Base-by-base conservation (phyloP, 106 monocot species). In the Posidonia australis region DNA sequence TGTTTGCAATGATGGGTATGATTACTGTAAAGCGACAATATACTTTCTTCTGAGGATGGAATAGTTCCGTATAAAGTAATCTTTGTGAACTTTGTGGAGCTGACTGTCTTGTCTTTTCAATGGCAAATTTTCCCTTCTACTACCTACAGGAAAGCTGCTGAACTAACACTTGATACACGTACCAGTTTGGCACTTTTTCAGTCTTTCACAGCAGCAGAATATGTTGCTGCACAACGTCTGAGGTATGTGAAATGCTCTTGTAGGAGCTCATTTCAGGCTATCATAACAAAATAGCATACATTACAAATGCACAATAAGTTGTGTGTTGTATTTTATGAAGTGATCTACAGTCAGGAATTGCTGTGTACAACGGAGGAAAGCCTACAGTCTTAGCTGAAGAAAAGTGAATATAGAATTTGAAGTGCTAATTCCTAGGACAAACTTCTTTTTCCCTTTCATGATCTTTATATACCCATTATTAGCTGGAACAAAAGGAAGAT, bases 201-300 rank as follows among this genome's bases (percentile, higher is more conserved):
- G 5, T 80, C 96, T 31, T 87, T 90, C 55, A 75, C 81, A 54
- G 84, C 84, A 56, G 56, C 85, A 46, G 85, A 91, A 57, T 98
- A 98, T 77, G 90, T 90, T 70, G 84, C 87, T 66, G 87, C 87
- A 20, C 98, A 98, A 60, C 76, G 98, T 13, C 70, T 91, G 66
- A 83, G 96, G 96, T 96, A 45, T 46, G 63, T 44, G 21, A 53
- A 10, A 53, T 24, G 21, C 21, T 24, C 19, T 23, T 3, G 3
- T 21, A 19, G 3, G 22, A 12, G 16, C 10, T 21, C 23, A 23
- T 36, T 36, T 21, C 22, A 21, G 10, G 22, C 53, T 53, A 21
- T 53, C 19, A 4, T 21, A 23, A 19, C 0, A 9, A 21, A 48
- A 18, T 9, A 16, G 13, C 1, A 16, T 44, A 5, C 12, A 44